These are phyloP conservation scores for Trichoderma aggressivum DNA, from an alignment of 2,329 filamentous ascomycete genomes.

Conservation along the genomic window DNA sequence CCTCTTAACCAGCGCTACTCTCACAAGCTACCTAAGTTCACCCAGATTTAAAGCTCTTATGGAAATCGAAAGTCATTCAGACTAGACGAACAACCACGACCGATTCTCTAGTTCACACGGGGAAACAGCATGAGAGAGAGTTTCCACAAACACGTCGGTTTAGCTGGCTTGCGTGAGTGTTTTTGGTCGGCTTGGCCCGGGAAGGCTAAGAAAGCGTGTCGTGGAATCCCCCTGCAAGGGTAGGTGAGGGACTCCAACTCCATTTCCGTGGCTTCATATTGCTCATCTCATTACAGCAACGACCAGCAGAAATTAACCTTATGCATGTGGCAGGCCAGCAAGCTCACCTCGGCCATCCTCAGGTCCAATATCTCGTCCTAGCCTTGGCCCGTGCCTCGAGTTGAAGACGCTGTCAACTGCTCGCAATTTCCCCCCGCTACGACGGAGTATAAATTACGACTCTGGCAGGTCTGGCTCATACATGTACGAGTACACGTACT, in stretches of 20 bases:
- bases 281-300: neutral
- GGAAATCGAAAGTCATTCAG: neutral
- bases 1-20: neutral
- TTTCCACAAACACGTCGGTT: neutral
- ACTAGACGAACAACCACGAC: neutral
- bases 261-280: neutral
- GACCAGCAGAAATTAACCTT: neutral
- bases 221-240: neutral
- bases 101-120: neutral
- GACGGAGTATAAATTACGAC: neutral
- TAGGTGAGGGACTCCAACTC: neutral
- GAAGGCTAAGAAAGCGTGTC: neutral
- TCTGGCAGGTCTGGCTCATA: neutral
- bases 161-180: neutral
- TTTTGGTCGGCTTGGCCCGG: neutral
- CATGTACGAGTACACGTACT: neutral
- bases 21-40: neutral
- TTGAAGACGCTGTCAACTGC: neutral
- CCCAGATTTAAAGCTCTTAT: neutral
- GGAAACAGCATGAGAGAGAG: neutral
- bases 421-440: neutral
- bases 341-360: neutral
- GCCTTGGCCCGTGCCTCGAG: conserved; percentile 2
- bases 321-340: neutral
- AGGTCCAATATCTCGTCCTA: neutral